Conservation (phyloP, 1,284 basidiomycete species). For the Moniliella sp. region DNA sequence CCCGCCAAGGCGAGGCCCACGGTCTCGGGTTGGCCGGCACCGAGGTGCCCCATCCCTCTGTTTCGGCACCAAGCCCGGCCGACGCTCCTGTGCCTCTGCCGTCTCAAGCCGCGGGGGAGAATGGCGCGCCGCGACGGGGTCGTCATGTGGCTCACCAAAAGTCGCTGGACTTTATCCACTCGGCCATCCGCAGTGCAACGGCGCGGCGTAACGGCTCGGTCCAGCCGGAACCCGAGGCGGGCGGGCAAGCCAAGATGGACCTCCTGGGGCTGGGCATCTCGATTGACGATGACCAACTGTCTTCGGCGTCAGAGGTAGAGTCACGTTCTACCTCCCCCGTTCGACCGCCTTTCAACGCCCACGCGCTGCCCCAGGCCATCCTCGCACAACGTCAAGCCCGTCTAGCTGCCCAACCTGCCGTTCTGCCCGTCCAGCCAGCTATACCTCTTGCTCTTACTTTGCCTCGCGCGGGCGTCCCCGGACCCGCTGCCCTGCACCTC, state of each 20-base stretch:
- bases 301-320: no score
- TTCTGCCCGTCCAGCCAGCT: not conserved
- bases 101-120: not conserved
- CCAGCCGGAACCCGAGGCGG: slow-evolving; percentile 3
- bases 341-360: no score
- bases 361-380: no score
- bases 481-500: not conserved
- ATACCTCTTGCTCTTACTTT: no score
- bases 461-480: not conserved
- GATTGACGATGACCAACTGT: slow-evolving; percentile 6
- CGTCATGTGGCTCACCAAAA: slow-evolving; percentile 23
- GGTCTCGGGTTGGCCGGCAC: not conserved
- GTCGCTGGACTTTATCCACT: slow-evolving; percentile 33
- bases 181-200: slow-evolving; percentile 30
- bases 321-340: no score
- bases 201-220: slow-evolving; percentile 7
- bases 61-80: no score
- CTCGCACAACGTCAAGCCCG: no score
- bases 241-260: not conserved
- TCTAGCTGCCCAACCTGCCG: not conserved
- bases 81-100: no score
- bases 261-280: slow-evolving; percentile 2
- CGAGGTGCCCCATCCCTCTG: no score
- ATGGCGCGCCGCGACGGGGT: slow-evolving; percentile 4
- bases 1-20: no score